Percentiles rank a stretch among this genome's conserved stretches.
These are phyloP conservation scores for Scenedesmus sp. DNA, from an alignment of 163 green algal genomes.

Conservation along the genomic window DNA sequence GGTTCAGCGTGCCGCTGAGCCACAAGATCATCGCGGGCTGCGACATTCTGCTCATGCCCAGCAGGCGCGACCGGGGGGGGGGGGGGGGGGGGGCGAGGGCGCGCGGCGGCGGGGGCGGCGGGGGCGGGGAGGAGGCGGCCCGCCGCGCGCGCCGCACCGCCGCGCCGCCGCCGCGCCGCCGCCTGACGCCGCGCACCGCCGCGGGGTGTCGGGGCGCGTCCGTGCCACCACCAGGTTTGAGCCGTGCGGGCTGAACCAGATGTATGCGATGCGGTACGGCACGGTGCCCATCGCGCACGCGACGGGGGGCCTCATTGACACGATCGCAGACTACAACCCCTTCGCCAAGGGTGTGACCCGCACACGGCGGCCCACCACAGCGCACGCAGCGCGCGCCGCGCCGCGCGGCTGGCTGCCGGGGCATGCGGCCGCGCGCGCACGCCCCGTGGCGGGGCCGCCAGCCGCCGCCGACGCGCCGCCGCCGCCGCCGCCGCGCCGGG, in stretches of 20 bases:
- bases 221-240: too few species aligned
- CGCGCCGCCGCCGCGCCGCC: too few species aligned
- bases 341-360: conserved; percentile 58
- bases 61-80: too few species aligned
- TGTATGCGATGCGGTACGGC: conserved; percentile 88
- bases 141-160: too few species aligned
- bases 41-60: conserved; percentile 92
- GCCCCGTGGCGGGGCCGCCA: too few species aligned
- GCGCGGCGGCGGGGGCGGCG: too few species aligned
- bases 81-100: too few species aligned
- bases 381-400: too few species aligned
- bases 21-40: conserved; percentile 86
- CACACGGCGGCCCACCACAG: too few species aligned
- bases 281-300: conserved; percentile 81
- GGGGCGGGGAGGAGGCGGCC: too few species aligned
- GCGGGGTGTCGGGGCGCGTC: too few species aligned
- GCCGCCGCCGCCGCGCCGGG: neutral
- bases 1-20: conserved; percentile 84
- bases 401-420: neutral
- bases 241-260: conserved; percentile 86
- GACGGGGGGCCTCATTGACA: conserved; percentile 81
- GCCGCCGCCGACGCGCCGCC: neutral
- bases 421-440: neutral
- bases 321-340: conserved; percentile 69
- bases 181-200: too few species aligned